These are phyloP conservation scores for Globisporangium nunn DNA, from an alignment of 352 stramenopile species.

Conservation along the genomic window DNA sequence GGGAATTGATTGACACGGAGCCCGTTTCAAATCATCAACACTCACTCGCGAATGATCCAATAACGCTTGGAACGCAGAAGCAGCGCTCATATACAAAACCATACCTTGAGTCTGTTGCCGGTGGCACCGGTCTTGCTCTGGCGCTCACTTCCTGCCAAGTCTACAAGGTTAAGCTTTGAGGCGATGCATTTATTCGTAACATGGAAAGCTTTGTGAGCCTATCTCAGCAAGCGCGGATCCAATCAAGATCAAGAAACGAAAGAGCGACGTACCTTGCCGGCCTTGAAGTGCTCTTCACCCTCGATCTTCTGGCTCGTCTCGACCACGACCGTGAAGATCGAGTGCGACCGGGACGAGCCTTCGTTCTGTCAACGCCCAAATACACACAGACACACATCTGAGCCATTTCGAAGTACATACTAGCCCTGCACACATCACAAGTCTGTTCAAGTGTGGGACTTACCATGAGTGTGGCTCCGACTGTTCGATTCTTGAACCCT, in stretches of 20 bases:
- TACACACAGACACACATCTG: too few relatives aligned
- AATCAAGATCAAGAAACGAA: not conserved
- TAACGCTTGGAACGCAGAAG: too few relatives aligned
- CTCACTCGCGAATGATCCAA: not conserved
- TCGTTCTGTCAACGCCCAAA: conserved; percentile 34
- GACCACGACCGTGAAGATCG: conserved; percentile 82
- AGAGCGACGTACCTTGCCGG: conserved; percentile 48
- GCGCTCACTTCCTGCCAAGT: conserved; percentile 73
- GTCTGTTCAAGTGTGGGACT: not conserved
- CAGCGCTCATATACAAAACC: too few relatives aligned
- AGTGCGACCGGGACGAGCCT: conserved; percentile 77
- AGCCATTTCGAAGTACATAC: too few relatives aligned
- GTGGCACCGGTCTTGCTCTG: conserved; percentile 83
- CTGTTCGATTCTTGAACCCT: conserved; percentile 81
- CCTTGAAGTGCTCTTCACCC: conserved; percentile 70
- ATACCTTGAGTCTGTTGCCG: conserved; percentile 64
- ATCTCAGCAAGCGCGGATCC: not conserved
- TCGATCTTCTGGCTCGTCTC: conserved; percentile 76
- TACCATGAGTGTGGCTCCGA: conserved; percentile 79
- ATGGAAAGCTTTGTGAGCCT: not conserved
- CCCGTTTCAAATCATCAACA: not conserved
- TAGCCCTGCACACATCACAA: not conserved
- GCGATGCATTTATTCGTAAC: not conserved
- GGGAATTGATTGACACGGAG: conserved; percentile 10
- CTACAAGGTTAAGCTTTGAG: conserved; percentile 68